Evolutionary conservation across 495 filamentous ascomycete species (phyloP).

Genomic region (Platismatia glauca): DNA sequence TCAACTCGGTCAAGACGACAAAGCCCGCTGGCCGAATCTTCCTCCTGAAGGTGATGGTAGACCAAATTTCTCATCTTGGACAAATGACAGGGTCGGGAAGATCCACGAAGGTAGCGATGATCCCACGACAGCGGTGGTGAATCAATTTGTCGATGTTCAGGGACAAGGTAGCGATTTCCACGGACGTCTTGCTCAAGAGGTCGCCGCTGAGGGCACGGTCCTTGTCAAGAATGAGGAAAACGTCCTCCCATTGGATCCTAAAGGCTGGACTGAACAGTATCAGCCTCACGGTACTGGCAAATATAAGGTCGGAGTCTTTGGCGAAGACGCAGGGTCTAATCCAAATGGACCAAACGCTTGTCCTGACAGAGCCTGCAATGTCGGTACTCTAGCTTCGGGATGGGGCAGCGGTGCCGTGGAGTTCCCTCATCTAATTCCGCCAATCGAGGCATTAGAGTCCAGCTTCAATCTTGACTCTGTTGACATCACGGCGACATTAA

Average conservation of each 20-base stretch:
- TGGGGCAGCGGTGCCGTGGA: constrained; percentile 90
- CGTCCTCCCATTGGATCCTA: constrained; percentile 53
- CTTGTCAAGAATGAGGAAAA: constrained; percentile 69
- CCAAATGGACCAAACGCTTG: constrained; percentile 63
- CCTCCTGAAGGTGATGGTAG: constrained; percentile 53
- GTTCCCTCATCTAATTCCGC: constrained; percentile 71
- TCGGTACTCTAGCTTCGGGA: constrained; percentile 73
- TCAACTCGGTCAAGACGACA: constrained; percentile 73
- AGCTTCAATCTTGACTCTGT: constrained; percentile 54
- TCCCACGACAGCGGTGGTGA: constrained; percentile 53
- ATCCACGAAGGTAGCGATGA: constrained; percentile 57
- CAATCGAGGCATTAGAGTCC: constrained; percentile 53
- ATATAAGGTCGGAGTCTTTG: constrained; percentile 66
- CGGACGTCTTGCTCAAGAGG: constrained; percentile 54
- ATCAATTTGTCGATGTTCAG: constrained; percentile 66
- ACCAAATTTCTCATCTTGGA: constrained; percentile 92
- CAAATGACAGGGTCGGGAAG: constrained; percentile 56
- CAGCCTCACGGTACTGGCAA: constrained; percentile 26
- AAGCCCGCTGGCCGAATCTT: constrained; percentile 45
- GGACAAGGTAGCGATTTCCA: constrained; percentile 54
- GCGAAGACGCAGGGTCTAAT: constrained; percentile 66
- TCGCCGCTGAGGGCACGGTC: constrained; percentile 79
- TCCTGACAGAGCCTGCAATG: constrained; percentile 67
- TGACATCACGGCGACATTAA: constrained; percentile 49
- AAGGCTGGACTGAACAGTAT: constrained; percentile 34